Evolutionary conservation across 805 yeast genomes (phyloP).

Genomic region (Wickerhamomyces bisporus): DNA sequence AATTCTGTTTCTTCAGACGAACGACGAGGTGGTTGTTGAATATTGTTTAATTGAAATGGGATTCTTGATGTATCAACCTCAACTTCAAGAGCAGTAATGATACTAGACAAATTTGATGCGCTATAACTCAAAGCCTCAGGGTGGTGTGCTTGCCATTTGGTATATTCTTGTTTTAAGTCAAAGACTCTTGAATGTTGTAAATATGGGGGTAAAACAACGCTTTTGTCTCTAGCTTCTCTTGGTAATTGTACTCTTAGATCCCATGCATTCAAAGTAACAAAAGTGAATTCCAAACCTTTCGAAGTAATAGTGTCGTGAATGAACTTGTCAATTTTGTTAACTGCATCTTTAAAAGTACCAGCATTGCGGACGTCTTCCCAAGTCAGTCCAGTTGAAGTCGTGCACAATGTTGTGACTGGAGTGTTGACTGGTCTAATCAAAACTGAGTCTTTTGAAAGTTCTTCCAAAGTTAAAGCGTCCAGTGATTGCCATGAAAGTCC

Average conservation of each 20-base stretch:
- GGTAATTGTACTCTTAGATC: constrained; percentile 72
- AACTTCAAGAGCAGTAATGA: constrained; percentile 26
- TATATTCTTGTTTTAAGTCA: constrained; percentile 69
- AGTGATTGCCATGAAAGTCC: constrained; percentile 65
- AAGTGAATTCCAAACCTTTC: constrained; percentile 47
- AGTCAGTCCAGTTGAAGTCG: constrained; percentile 45
- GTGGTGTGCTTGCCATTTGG: constrained; percentile 63
- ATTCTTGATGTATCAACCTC: constrained; percentile 14
- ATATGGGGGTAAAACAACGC: constrained; percentile 65
- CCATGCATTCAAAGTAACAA: constrained; percentile 65
- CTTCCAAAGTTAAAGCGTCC: constrained; percentile 46
- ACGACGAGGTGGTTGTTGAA: constrained; percentile 30
- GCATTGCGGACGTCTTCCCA: constrained; percentile 60
- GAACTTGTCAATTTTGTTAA: constrained; percentile 45
- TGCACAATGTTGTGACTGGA: constrained; percentile 56
- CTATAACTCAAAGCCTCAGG: constrained; percentile 39
- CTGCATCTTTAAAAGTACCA: constrained; percentile 58
- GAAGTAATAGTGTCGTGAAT: constrained; percentile 39
- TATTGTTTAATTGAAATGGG: constrained; percentile 13
- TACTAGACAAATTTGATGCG: constrained; percentile 24
- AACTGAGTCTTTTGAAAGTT: constrained; percentile 37
- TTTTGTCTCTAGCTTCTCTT: constrained; percentile 76
- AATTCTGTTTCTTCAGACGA: constrained; percentile 42
- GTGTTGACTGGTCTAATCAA: constrained; percentile 59
- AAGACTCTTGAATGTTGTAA: constrained; percentile 72